Evolutionary conservation across 1,139 yeast genomes (phyloP), one percentile per base, ranked within the genome.

Genomic region (Geotrichum phurueaensis): DNA sequence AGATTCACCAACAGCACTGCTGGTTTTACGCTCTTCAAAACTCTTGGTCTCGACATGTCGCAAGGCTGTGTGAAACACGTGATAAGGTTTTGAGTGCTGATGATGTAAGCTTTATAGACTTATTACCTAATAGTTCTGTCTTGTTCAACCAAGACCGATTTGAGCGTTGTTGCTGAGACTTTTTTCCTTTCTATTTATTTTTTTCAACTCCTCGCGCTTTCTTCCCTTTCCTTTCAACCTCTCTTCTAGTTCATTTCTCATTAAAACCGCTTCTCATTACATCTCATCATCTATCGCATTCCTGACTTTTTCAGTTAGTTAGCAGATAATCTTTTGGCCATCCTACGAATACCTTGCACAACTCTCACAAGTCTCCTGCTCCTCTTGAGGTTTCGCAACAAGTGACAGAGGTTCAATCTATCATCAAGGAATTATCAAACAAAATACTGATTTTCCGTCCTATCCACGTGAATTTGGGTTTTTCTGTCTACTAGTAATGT

Each of bases 401-500:
- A 39, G 15, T 39, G 6, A 15, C 45, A 39, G 20, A 39, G 45
- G 45, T n/a, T 39, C 9, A 5, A 39, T 39, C 45, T 39, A 39
- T 39, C 45, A 39, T n/a, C 45, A n/a, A 39, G 45, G 45, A 39
- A 15, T 39, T n/a, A 39, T 39, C n/a, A n/a, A 39, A 39, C 18
- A 39, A 3, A 39, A 39, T n/a, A 25, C 39, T 13, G 39, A 33
- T 5, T 39, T 39, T 15, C n/a, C n/a, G 4, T 39, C 18, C 7
- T n/a, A 39, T 39, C 18, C 45, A 39, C 45, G 45, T n/a, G 45
- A 39, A 39, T 13, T 18, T 39, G 45, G 3, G 6, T 39, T 7
- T 3, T 33, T 39, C n/a, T 15, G n/a, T 15, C 45, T 39, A 39
- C 18, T 15, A 39, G 15, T n/a, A 4, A 61, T 61, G 63, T 48